Percentiles rank a stretch among this genome's conserved stretches.
phyloP scores from a whole-genome alignment of 2,329 filamentous ascomycete species.

The Fusarium hainanense region DNA sequence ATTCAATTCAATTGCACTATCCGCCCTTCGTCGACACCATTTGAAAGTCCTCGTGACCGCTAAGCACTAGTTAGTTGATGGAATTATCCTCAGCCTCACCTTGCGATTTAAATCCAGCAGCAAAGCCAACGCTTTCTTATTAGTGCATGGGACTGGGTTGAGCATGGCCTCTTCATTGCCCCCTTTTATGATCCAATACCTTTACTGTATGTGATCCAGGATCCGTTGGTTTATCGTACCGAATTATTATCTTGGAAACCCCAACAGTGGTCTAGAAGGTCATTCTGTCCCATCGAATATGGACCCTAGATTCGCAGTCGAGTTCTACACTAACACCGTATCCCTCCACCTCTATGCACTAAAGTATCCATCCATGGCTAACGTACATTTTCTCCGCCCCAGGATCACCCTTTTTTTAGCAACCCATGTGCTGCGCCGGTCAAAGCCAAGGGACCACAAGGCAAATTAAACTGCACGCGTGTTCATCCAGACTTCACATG shows the following conservation, averaged over 20 bases:
- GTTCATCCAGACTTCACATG: constrained; percentile 24
- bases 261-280: constrained; percentile 14
- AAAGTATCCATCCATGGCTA: constrained; percentile 1
- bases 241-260: constrained; percentile 7
- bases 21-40: background rate
- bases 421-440: constrained; percentile 29
- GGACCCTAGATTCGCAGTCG: constrained; percentile 17
- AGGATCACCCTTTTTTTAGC: constrained; percentile 39
- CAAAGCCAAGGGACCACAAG: constrained; percentile 8
- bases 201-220: background rate
- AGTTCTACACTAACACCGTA: background rate
- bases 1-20: background rate
- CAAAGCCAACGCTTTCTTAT: background rate
- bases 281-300: constrained; percentile 18
- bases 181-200: background rate
- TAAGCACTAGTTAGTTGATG: constrained; percentile 11
- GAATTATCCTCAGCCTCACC: constrained; percentile 31
- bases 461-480: constrained; percentile 33
- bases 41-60: constrained; percentile 19
- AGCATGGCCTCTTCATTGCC: constrained; percentile 34
- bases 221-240: background rate
- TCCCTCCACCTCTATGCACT: background rate
- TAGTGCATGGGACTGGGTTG: constrained; percentile 2
- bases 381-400: constrained; percentile 14
- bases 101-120: background rate